Evolutionary conservation across 139 green algal species (phyloP).

Genomic region (Volvox africanus): DNA sequence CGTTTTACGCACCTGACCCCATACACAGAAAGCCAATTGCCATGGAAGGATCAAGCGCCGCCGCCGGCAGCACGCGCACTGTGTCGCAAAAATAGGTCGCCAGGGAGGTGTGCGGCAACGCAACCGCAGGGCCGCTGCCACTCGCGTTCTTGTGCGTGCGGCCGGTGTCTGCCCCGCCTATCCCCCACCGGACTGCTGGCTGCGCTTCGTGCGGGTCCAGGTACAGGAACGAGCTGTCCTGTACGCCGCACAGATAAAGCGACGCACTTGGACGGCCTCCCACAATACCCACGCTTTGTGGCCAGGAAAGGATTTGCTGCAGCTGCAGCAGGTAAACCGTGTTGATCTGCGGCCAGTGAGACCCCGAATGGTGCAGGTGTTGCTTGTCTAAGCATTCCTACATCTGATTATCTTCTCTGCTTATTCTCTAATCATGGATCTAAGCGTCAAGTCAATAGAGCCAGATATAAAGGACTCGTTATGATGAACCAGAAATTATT

Average conservation of each 20-base stretch:
- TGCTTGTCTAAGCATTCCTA: no score
- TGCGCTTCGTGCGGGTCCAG: slow-evolving; percentile 89
- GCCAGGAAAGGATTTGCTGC: slow-evolving; percentile 75
- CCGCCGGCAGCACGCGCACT: slow-evolving; percentile 73
- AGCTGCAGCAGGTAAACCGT: slow-evolving; percentile 87
- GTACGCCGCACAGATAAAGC: slow-evolving; percentile 88
- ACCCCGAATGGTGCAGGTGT: no score
- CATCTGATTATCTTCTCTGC: no score
- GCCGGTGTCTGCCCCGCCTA: neutral
- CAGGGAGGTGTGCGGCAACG: neutral
- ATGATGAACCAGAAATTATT: no score
- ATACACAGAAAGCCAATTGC: slow-evolving; percentile 89
- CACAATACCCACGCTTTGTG: slow-evolving; percentile 91
- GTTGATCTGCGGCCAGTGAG: slow-evolving; percentile 74
- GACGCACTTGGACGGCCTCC: slow-evolving; percentile 86
- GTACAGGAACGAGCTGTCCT: slow-evolving; percentile 72
- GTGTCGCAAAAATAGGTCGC: slow-evolving; percentile 58
- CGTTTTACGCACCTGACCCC: slow-evolving; percentile 42
- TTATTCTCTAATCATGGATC: no score
- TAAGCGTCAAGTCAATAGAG: no score
- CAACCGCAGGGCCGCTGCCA: neutral
- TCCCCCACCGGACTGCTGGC: neutral
- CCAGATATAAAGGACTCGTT: no score
- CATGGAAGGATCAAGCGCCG: slow-evolving; percentile 86
- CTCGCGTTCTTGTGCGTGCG: neutral